Conservation (phyloP, 2,329 filamentous ascomycete species). For the Leptographium galeiforme region DNA sequence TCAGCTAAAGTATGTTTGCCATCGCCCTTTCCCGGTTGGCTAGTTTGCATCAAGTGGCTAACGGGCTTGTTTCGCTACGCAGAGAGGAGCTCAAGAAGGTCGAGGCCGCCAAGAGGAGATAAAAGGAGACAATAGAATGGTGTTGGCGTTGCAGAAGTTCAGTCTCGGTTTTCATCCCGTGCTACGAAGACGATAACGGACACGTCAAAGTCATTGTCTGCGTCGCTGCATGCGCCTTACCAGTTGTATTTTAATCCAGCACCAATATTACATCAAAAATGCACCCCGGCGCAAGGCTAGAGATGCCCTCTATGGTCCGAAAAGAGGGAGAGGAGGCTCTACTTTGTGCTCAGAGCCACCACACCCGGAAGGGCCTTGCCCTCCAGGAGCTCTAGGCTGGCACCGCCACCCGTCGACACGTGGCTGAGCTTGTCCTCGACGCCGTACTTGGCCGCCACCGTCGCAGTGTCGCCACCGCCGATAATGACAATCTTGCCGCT, state of each 20-base stretch:
- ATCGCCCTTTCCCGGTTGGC: no score
- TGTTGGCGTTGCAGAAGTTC: no score
- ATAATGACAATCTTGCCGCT: conserved; percentile 95
- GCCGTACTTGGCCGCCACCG: conserved; percentile 91
- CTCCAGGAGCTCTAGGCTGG: conserved; percentile 89
- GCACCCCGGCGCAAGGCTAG: no score
- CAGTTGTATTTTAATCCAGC: background rate
- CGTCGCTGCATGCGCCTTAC: no score
- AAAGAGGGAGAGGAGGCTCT: conserved; percentile 16
- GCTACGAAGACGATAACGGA: no score
- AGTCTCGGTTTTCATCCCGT: no score
- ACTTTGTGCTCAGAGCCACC: conserved; percentile 71
- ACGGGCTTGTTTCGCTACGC: background rate
- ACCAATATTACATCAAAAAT: background rate
- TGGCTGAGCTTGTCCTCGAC: conserved; percentile 96
- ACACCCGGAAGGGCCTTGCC: conserved; percentile 97
- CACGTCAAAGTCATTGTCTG: no score
- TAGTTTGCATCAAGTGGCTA: background rate
- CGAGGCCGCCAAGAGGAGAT: conserved; percentile 57
- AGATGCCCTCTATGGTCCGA: no score
- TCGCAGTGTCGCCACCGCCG: conserved; percentile 94
- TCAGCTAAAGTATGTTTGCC: conserved; percentile 65
- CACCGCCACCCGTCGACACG: conserved; percentile 93
- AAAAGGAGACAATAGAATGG: conserved; percentile 10
- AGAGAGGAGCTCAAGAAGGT: conserved; percentile 94